A percentile compares a stretch with the other conserved stretches of the same genome.
Evolutionary conservation across 805 yeast species (phyloP).

Genomic region (Ogataea glucozyma): DNA sequence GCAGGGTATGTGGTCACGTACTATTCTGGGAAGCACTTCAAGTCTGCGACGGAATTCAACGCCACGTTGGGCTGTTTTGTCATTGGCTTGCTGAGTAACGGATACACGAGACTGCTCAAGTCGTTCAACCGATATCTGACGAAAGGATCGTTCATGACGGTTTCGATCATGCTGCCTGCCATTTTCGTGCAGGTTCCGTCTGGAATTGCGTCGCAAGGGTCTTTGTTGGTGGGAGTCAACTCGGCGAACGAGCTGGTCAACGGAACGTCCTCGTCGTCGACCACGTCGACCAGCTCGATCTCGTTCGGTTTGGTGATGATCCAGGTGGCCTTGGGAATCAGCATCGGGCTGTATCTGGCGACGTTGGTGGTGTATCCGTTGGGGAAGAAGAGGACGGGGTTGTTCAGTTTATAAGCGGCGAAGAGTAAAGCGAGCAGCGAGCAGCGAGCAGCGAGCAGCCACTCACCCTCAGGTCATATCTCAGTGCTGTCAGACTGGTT

Average conservation of each 20-base stretch:
- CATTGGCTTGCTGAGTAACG: conserved; percentile 83
- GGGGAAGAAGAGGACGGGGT: conserved; percentile 85
- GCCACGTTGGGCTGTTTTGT: conserved; percentile 90
- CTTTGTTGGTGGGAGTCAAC: conserved; percentile 75
- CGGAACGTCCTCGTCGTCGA: conserved; percentile 11
- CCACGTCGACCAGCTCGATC: conserved; percentile 30
- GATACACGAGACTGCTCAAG: conserved; percentile 82
- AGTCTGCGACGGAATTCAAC: conserved; percentile 68
- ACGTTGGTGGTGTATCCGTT: conserved; percentile 88
- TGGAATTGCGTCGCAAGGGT: conserved; percentile 89
- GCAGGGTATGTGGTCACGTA: conserved; percentile 81
- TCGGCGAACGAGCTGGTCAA: conserved; percentile 67
- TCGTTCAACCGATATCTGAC: conserved; percentile 44
- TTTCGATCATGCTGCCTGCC: conserved; percentile 94
- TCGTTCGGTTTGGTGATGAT: conserved; percentile 85
- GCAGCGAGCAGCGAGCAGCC: too few relatives aligned
- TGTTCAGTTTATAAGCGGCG: conserved; percentile 67
- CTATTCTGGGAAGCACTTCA: conserved; percentile 73
- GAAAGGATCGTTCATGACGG: conserved; percentile 58
- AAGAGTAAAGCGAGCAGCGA: not conserved
- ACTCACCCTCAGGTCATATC: too few relatives aligned
- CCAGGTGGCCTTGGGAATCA: conserved; percentile 89
- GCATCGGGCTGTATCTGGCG: conserved; percentile 91
- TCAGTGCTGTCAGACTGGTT: too few relatives aligned
- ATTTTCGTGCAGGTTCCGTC: conserved; percentile 94